phyloP scores from a whole-genome alignment of 2,329 filamentous ascomycete genomes.

The Plectosphaerella sp. region DNA sequence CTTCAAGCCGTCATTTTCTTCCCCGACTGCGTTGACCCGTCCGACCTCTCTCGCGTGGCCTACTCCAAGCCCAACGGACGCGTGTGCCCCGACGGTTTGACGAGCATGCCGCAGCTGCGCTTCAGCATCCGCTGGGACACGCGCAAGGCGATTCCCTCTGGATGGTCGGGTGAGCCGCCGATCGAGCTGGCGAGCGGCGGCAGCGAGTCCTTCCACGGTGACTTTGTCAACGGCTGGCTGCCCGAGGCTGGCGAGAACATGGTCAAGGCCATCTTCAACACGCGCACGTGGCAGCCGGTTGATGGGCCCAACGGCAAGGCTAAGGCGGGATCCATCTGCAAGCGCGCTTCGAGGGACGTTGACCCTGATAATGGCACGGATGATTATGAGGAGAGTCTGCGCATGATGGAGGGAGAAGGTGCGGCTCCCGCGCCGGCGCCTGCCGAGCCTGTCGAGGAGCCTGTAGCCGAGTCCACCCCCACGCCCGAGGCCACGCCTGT shows the following conservation, averaged over 20 bases:
- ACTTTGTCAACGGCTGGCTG: conserved; percentile 41
- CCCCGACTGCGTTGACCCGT: conserved; percentile 15
- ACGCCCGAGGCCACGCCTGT: neutral
- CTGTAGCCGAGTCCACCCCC: neutral
- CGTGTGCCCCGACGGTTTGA: conserved; percentile 33
- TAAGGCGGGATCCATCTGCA: conserved; percentile 15
- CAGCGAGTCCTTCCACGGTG: conserved; percentile 35
- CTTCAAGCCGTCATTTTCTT: conserved; percentile 16
- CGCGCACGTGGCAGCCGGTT: conserved; percentile 12
- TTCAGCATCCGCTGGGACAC: conserved; percentile 41
- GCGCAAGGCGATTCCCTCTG: conserved; percentile 31
- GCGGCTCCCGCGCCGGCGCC: neutral
- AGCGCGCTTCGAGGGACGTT: conserved; percentile 26
- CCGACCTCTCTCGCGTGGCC: conserved; percentile 9
- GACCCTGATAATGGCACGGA: conserved; percentile 29
- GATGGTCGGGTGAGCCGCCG: conserved; percentile 40
- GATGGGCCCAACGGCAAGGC: conserved; percentile 26
- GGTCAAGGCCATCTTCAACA: conserved; percentile 26
- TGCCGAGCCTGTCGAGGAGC: neutral
- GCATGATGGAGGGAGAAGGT: conserved; percentile 3
- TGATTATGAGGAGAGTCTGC: conserved; percentile 25
- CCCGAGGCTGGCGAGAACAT: conserved; percentile 33
- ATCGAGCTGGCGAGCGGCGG: conserved; percentile 36
- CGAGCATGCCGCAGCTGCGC: conserved; percentile 40
- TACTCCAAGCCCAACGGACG: conserved; percentile 14